Evolutionary conservation across 2,329 filamentous ascomycete species (phyloP).

Genomic region (Sclerotinia borealis): DNA sequence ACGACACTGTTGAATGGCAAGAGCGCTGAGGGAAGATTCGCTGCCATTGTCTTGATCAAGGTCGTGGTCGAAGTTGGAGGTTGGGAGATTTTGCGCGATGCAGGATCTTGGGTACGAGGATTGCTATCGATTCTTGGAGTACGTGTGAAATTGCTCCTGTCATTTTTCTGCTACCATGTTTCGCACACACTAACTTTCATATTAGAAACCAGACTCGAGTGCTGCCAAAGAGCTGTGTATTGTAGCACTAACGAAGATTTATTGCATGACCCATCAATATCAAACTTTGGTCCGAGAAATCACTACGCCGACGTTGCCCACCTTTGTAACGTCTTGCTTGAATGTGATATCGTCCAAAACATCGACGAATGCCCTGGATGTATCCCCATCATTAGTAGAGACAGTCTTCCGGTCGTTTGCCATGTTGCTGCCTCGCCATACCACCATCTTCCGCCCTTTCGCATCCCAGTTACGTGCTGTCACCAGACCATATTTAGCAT

Average conservation of each 20-base stretch:
- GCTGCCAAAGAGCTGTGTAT: conserved; percentile 72
- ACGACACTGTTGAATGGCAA: conserved; percentile 73
- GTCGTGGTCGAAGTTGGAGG: conserved; percentile 75
- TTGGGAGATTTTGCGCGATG: conserved; percentile 71
- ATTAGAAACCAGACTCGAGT: conserved; percentile 68
- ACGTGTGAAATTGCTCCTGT: conserved; percentile 17
- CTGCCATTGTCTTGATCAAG: conserved; percentile 73
- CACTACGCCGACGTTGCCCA: conserved; percentile 23
- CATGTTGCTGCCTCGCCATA: conserved; percentile 70
- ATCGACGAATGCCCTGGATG: conserved; percentile 35
- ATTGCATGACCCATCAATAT: conserved; percentile 73
- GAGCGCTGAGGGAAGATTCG: conserved; percentile 67
- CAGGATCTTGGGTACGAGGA: conserved; percentile 70
- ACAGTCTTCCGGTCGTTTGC: conserved; percentile 66
- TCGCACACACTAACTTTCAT: not conserved
- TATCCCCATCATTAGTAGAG: conserved; percentile 50
- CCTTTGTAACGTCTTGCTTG: conserved; percentile 44
- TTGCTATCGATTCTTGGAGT: conserved; percentile 70
- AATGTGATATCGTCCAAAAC: conserved; percentile 49
- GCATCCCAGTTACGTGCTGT: conserved; percentile 60
- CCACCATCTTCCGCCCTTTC: conserved; percentile 76
- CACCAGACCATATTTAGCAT: conserved; percentile 54
- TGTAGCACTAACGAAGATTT: conserved; percentile 75
- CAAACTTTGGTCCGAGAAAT: conserved; percentile 82
- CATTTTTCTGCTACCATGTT: conserved; percentile 13